Evolutionary conservation across 495 filamentous ascomycete genomes (phyloP), one percentile per base, ranked within the genome.

Genomic region (Podospora conica): DNA sequence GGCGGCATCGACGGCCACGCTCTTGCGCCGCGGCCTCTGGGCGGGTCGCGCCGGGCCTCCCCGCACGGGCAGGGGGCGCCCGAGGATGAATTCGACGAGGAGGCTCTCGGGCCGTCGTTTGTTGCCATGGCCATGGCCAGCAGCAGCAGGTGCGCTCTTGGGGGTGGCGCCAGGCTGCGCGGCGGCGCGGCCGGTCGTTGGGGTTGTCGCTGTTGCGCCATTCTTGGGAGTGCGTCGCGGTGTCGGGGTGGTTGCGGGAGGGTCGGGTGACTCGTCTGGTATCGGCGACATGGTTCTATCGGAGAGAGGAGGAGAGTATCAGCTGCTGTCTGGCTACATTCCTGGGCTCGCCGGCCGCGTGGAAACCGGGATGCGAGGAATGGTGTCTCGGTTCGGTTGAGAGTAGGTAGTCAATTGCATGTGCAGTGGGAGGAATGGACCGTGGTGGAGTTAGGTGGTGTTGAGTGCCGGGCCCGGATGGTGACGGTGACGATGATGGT

Each of bases 21-120:
- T 80, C 65, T 77, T 79, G 60, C 79, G 74, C 1, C 81, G 76
- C 53, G 78, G 76, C n/a, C 72, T 74, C 24, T 75, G 71, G 20
- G 74, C 69, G 53, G 72, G 69, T 9, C 79, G 76, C 67, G 40
- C 40, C 40, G 78, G 73, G 20, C 78, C 80, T 0, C 77, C 40
- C 48, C 82, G 79, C 12, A 76, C 74, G 1, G 83, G 76, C 15
- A 79, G 80, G 21, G 78, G 84, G 40, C 83, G 78, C 22, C 84
- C 84, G 18, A 85, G 75, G 18, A 86, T 70, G 66, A 86, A 86
- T 66, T 85, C 84, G 31, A 73, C 74, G 10, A 86, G 76, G 10
- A 85, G 73, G 12, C 78, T 83, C 40, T 48, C 40, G 55, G 83
- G 82, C 55, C 78, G 74, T n/a, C 68, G 55, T 61, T 78, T 81